Percentiles rank a stretch among this genome's conserved stretches.
phyloP scores from a whole-genome alignment of 129 eudicot genomes.

The Tagetes patula region DNA sequence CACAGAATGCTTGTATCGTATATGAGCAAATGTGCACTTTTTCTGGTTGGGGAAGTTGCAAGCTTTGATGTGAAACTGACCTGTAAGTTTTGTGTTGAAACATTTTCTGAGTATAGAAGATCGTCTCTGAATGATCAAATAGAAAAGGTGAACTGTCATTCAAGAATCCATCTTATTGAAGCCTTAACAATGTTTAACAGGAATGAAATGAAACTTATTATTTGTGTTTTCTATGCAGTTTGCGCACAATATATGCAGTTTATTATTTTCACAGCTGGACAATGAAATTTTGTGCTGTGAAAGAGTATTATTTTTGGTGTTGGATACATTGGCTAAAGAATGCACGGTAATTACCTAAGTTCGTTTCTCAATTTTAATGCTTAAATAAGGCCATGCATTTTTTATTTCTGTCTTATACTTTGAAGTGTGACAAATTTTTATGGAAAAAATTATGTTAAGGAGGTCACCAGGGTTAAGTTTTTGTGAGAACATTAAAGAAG shows the following conservation, averaged over 20 bases:
- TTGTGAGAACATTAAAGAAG: slow-evolving; percentile 1
- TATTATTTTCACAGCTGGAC: slow-evolving; percentile 48
- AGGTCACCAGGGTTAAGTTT: background rate
- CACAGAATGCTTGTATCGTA: slow-evolving; percentile 52
- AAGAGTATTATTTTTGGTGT: slow-evolving; percentile 42
- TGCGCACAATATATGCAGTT: slow-evolving; percentile 57
- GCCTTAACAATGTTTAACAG: background rate
- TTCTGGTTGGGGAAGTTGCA: slow-evolving; percentile 50
- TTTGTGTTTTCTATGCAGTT: slow-evolving; percentile 42
- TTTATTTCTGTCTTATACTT: background rate
- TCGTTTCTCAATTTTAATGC: background rate
- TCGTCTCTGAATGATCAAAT: slow-evolving; percentile 52
- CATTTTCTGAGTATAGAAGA: slow-evolving; percentile 50
- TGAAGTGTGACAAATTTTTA: slow-evolving; percentile 10
- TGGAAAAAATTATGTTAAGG: slow-evolving; percentile 6
- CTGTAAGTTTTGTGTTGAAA: slow-evolving; percentile 35
- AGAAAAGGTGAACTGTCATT: slow-evolving; percentile 49
- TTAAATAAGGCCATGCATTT: background rate
- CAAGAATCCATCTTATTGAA: background rate
- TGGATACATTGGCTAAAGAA: slow-evolving; percentile 49
- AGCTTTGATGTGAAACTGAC: slow-evolving; percentile 41
- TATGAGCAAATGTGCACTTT: slow-evolving; percentile 48
- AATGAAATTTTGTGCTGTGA: slow-evolving; percentile 23
- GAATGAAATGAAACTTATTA: slow-evolving; percentile 1
- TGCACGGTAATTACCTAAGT: slow-evolving; percentile 51